Base-by-base conservation (phyloP, 768 basidiomycete species). In the Psilocybe subaeruginosa region DNA sequence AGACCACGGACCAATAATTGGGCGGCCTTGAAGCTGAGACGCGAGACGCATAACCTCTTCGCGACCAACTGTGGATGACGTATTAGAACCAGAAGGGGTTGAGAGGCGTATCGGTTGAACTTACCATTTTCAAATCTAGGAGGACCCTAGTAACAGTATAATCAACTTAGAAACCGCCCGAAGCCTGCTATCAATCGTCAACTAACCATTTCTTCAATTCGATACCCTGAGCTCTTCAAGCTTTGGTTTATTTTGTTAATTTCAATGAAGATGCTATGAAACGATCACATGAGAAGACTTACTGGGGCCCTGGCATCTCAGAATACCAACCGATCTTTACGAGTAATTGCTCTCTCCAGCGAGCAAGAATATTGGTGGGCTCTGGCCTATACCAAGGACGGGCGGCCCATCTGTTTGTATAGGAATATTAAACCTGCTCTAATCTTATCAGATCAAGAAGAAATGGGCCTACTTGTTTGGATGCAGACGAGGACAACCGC, bases 351-450 rank as follows among this genome's bases (percentile, higher is more conserved):
- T 79, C 77, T 17, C 62, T 41, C 12, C 73, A 51, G 27, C 67
- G 69, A 1, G 69, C 72, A 0, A 78, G 33, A 6, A 69, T 69
- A 2, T 59, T 70, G 1, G 63, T 73, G 0, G 74, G 66, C 58
- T 75, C 68, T 0, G 80, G 77, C 63, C 76, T 80, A 63, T 85
- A 85, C 82, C 82, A 83, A 19, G 82, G 82, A 54, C 69, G 69
- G 4, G 74, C 68, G 27, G 73, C 64, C 55, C 60, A 80, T 63
- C 78, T 77, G 58, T 14, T 31, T n/a, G 48, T 14, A 43, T 16
- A 9, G 31, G 31, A 43, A 31, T 58, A 35, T 23, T 23, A 23
- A 23, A 23, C 23, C 23, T 35, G 33, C 33, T 35, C 11, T 49
- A 8, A 49, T 51, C 8, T 23, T 51, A n/a, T 23, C 57, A 23